Evolutionary conservation across 148 eudicot genomes (phyloP), one percentile per base, ranked within the genome.

Genomic region (Spergularia marina): DNA sequence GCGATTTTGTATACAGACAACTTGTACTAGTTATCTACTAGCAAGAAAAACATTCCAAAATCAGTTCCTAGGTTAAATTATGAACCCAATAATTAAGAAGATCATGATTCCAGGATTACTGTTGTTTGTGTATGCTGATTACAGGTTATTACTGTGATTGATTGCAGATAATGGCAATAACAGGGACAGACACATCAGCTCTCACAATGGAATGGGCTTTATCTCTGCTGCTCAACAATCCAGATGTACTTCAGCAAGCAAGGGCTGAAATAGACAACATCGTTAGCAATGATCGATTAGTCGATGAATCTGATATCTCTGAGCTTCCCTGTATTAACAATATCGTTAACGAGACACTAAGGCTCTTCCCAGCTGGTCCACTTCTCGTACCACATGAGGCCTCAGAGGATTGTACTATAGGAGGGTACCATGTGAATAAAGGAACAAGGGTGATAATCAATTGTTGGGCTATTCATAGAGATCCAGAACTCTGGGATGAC

Each of bases 131-230:
- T 58, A 18, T 17, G 6, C 21, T 9, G 10, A 40, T 34, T 11
- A 4, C 12, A 40, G 0, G 44, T 72, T 25, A 56, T 15, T 52
- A 1, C 9, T 17, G 36, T 12, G 62, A 12, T 17, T 53, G 25
- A 55, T 11, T 72, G 72, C 53, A 78, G 81, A 47, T 44, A 17
- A 78, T 78, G 72, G 15, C 72, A 16, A 20, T 64, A 55, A 76
- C 72, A 7, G 81, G 72, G 30, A 54, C 52, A 14, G 81, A 78
- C 54, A 78, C 81, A n/a, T 72, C 81, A 55, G 55, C 44, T 15
- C 47, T 72, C 9, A 65, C 81, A 16, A 64, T 78, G n/a, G 81
- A 78, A 72, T 78, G 81, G 81, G 72, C 76, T 7, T 10, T 78
- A 17, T 58, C 81, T 10, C 16, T 78, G 9, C 44, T 78, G 14